phyloP scores from a whole-genome alignment of 176 grass and related monocot genomes.

The Lolium rigidum region DNA sequence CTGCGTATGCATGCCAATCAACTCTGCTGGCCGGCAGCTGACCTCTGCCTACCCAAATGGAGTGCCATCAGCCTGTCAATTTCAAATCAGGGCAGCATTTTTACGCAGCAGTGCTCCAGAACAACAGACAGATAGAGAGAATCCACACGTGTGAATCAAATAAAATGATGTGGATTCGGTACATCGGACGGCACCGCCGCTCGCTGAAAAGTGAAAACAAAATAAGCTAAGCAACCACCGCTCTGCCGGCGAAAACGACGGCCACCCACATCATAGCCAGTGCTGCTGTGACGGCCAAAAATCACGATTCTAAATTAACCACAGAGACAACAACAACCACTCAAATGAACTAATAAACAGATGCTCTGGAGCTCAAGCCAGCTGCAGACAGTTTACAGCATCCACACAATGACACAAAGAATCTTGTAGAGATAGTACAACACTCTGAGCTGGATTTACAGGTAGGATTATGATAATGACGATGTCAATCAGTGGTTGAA shows the following conservation, averaged over 20 bases:
- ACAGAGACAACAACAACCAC: background rate
- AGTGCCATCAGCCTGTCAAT: too few relatives aligned
- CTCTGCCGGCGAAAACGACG: background rate
- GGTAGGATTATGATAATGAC: background rate
- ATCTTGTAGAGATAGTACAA: background rate
- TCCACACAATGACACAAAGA: conserved; percentile 13
- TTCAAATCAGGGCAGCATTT: background rate
- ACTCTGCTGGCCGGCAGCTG: too few relatives aligned
- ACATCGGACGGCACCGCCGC: conserved; percentile 29
- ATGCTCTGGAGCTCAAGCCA: background rate
- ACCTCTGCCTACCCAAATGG: too few relatives aligned
- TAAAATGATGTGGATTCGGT: background rate
- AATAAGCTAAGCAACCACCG: background rate
- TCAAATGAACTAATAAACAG: background rate
- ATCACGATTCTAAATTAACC: background rate
- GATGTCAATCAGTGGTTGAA: background rate
- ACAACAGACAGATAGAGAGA: background rate
- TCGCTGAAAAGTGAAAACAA: background rate
- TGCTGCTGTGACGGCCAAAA: background rate
- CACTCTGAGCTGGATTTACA: background rate
- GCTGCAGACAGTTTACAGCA: conserved; percentile 11
- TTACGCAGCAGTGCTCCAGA: background rate
- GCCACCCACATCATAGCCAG: background rate
- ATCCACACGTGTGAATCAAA: background rate
- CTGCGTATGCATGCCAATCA: too few relatives aligned